Evolutionary conservation across 2,329 filamentous ascomycete genomes (phyloP).

Genomic region (Penicillium sp.): DNA sequence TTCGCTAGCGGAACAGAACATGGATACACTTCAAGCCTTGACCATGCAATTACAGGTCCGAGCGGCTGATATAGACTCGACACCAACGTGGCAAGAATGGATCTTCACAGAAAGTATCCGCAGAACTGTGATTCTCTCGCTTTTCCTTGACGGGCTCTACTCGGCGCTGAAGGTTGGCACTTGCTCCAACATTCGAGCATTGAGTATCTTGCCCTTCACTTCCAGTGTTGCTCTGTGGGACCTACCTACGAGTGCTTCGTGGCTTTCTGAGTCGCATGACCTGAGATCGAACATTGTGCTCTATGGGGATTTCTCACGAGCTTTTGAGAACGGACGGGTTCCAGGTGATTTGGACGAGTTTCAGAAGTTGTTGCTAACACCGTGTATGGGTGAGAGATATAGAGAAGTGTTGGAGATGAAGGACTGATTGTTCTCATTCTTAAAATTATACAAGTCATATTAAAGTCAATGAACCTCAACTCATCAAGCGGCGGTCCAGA

Average conservation of each 20-base stretch:
- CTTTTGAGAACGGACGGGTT: constrained; percentile 6
- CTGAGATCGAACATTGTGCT: background rate
- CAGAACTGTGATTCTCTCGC: constrained; percentile 14
- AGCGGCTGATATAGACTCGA: background rate
- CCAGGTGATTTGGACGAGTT: constrained; percentile 1
- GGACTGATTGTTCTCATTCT: background rate
- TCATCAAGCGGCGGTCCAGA: background rate
- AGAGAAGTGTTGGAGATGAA: constrained; percentile 1
- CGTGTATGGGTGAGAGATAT: constrained; percentile 7
- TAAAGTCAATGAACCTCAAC: too few relatives aligned
- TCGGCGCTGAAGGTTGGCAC: constrained; percentile 2
- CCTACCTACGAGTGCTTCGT: background rate
- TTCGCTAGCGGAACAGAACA: constrained; percentile 9
- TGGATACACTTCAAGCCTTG: constrained; percentile 2
- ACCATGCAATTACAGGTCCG: constrained; percentile 8
- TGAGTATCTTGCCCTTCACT: constrained; percentile 10
- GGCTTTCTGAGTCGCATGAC: background rate
- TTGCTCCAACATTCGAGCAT: background rate
- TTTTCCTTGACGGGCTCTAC: constrained; percentile 6
- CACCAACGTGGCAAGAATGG: constrained; percentile 11
- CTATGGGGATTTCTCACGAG: constrained; percentile 9
- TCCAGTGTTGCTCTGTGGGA: constrained; percentile 1
- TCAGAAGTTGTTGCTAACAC: constrained; percentile 5
- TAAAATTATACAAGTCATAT: too few relatives aligned
- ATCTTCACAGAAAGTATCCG: constrained; percentile 12